Percentiles rank a stretch among this genome's conserved stretches.
Conservation (phyloP, 495 filamentous ascomycete genomes). For the Penicillium maclennaniae region DNA sequence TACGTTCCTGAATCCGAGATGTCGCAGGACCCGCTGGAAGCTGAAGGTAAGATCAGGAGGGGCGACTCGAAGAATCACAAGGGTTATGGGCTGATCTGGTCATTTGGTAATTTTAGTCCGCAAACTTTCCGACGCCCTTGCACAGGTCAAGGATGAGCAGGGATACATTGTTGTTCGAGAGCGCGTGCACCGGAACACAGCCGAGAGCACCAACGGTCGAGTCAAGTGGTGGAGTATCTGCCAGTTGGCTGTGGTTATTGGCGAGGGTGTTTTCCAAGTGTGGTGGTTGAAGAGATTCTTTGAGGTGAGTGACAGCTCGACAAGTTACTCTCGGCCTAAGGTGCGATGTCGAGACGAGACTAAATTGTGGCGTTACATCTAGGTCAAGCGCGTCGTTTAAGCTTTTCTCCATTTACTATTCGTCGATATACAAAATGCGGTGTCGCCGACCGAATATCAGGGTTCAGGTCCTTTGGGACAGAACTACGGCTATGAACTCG, state of each 20-base stretch:
- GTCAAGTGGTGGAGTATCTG: conserved; percentile 99
- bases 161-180: conserved; percentile 94
- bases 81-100: conserved; percentile 7
- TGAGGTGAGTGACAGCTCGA: conserved; percentile 57
- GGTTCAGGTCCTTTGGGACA: background rate
- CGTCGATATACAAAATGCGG: conserved; percentile 8
- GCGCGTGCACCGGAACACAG: conserved; percentile 93
- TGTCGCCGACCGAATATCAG: conserved; percentile 4
- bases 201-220: conserved; percentile 92
- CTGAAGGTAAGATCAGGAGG: conserved; percentile 59
- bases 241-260: conserved; percentile 83
- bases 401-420: conserved; percentile 4
- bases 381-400: conserved; percentile 47
- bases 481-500: background rate
- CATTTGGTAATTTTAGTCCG: conserved; percentile 55
- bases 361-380: conserved; percentile 2
- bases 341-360: background rate
- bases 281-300: conserved; percentile 99
- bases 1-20: conserved; percentile 89
- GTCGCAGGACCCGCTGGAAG: conserved; percentile 82
- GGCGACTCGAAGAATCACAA: background rate
- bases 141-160: conserved; percentile 95
- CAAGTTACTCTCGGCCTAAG: too few relatives aligned
- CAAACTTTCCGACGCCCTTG: conserved; percentile 75
- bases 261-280: conserved; percentile 94